Conservation (phyloP, 1,139 yeast species). For the Pichia sp. region DNA sequence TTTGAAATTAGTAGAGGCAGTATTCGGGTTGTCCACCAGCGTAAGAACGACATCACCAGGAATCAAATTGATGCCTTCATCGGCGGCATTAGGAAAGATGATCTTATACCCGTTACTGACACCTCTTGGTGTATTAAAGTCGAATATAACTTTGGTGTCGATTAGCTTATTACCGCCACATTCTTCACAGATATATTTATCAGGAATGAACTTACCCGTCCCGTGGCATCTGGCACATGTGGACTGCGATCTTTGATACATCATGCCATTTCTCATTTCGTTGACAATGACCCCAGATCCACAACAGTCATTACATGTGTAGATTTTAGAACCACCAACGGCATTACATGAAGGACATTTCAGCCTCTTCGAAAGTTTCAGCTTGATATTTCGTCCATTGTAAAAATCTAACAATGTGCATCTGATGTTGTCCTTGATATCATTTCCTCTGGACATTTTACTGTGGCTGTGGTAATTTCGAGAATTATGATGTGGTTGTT, state of each 20-base stretch:
- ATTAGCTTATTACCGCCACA: slow-evolving; percentile 42
- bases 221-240: slow-evolving; percentile 41
- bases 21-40: slow-evolving; percentile 30
- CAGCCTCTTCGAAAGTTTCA: slow-evolving; percentile 43
- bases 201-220: slow-evolving; percentile 35
- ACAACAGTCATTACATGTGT: slow-evolving; percentile 36
- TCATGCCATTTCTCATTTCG: slow-evolving; percentile 30
- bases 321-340: slow-evolving; percentile 38
- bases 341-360: slow-evolving; percentile 45
- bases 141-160: slow-evolving; percentile 49
- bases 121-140: slow-evolving; percentile 54
- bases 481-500: slow-evolving; percentile 2
- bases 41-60: slow-evolving; percentile 68
- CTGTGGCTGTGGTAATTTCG: not conserved
- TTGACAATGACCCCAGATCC: slow-evolving; percentile 39
- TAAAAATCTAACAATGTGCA: slow-evolving; percentile 49
- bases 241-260: slow-evolving; percentile 32
- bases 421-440: slow-evolving; percentile 45
- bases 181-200: slow-evolving; percentile 36
- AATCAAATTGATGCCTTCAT: slow-evolving; percentile 54
- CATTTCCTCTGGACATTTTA: slow-evolving; percentile 35
- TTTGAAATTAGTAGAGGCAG: slow-evolving; percentile 40
- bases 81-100: slow-evolving; percentile 57
- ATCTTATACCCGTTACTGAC: slow-evolving; percentile 49
- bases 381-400: slow-evolving; percentile 45